A percentile compares a stretch with the other conserved stretches of the same genome.
Evolutionary conservation across 805 yeast species (phyloP).

Genomic region (Kodamaea hsintzibuensis): DNA sequence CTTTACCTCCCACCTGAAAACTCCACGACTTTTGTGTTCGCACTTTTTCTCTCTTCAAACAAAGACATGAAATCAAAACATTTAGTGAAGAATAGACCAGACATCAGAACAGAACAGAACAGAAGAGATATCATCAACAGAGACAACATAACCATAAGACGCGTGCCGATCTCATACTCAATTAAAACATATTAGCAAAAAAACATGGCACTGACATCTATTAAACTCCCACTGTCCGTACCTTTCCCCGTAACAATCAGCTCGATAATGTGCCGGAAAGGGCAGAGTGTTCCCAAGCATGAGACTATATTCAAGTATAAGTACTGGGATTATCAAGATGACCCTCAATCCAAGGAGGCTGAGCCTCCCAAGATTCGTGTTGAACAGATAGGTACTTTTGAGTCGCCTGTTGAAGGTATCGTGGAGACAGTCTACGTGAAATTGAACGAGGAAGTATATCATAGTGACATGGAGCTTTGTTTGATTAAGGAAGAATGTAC

Average conservation of each 20-base stretch:
- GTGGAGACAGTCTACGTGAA: constrained; percentile 51
- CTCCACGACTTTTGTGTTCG: neutral
- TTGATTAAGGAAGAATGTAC: constrained; percentile 78
- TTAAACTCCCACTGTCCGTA: constrained; percentile 59
- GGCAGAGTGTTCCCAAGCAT: constrained; percentile 51
- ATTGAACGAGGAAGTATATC: constrained; percentile 62
- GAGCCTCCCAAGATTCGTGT: constrained; percentile 51
- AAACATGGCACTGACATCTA: constrained; percentile 44
- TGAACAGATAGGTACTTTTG: constrained; percentile 74
- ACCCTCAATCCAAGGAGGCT: constrained; percentile 47
- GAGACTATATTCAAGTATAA: constrained; percentile 58
- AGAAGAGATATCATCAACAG: neutral
- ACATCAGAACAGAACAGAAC: neutral
- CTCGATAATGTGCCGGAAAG: constrained; percentile 45
- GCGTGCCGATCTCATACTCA: neutral
- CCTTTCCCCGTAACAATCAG: constrained; percentile 70
- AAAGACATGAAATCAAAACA: neutral
- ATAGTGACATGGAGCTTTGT: constrained; percentile 46
- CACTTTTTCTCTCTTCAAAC: neutral
- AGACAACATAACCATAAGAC: neutral
- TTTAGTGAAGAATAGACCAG: neutral
- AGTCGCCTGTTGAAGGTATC: constrained; percentile 78
- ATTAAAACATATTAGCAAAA: constrained; percentile 8
- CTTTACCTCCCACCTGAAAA: too few relatives aligned
- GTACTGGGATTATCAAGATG: constrained; percentile 66